Evolutionary conservation across 2,329 filamentous ascomycete species (phyloP).

Genomic region (Coniosporium tulheliwenetii): DNA sequence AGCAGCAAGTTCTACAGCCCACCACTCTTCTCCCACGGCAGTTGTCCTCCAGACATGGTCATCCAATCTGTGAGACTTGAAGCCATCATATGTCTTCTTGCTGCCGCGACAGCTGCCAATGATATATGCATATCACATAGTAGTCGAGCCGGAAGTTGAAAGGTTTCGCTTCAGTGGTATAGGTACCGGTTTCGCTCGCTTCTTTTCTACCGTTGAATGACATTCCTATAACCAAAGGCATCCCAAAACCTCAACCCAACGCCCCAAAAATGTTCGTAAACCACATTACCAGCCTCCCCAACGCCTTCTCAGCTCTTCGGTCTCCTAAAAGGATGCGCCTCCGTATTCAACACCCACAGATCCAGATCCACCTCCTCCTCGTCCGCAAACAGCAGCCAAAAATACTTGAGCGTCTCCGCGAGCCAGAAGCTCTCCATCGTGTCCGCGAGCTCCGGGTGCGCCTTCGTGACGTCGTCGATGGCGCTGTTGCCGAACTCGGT

Average conservation of each 20-base stretch:
- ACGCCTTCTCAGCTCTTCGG: slow-evolving; percentile 8
- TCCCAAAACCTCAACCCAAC: neutral
- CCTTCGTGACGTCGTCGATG: slow-evolving; percentile 45
- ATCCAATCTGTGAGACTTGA: too few relatives aligned
- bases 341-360: slow-evolving; percentile 48
- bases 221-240: neutral
- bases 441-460: slow-evolving; percentile 30
- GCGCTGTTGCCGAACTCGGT: slow-evolving; percentile 56
- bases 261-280: neutral
- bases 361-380: slow-evolving; percentile 51
- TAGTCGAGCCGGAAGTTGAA: too few relatives aligned
- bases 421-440: slow-evolving; percentile 84
- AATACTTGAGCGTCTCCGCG: slow-evolving; percentile 85
- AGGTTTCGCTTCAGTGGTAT: too few relatives aligned
- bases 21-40: too few relatives aligned
- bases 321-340: slow-evolving; percentile 35
- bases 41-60: too few relatives aligned
- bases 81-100: too few relatives aligned
- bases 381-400: slow-evolving; percentile 65
- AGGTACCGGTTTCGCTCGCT: too few relatives aligned
- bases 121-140: too few relatives aligned
- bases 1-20: too few relatives aligned
- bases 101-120: too few relatives aligned
- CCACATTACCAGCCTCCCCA: neutral
- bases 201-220: too few relatives aligned